Evolutionary conservation across 129 eudicot species (phyloP).

Genomic region (Pulicaria dysenterica): DNA sequence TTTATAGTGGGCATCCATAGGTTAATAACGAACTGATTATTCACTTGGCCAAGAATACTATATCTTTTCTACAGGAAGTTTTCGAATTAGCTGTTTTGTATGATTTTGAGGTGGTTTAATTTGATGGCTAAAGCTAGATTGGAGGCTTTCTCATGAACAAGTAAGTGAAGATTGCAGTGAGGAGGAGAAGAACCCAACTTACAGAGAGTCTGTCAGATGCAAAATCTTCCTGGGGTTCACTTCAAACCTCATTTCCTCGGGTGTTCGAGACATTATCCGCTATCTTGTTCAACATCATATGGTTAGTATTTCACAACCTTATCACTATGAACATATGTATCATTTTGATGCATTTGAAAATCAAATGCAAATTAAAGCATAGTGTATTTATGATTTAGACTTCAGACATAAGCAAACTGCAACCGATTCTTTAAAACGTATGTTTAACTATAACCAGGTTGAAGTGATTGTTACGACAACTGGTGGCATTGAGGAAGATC

Average conservation of each 20-base stretch:
- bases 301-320: conserved; percentile 49
- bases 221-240: conserved; percentile 92
- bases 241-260: conserved; percentile 89
- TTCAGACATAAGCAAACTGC: background rate
- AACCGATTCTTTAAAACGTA: background rate
- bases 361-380: background rate
- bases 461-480: conserved; percentile 94
- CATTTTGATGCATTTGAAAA: background rate
- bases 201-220: conserved; percentile 80
- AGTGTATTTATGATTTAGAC: background rate
- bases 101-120: conserved; percentile 22
- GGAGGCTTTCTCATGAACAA: conserved; percentile 87
- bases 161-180: conserved; percentile 72
- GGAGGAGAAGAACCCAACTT: conserved; percentile 58
- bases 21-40: background rate
- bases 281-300: conserved; percentile 86
- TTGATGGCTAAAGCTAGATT: conserved; percentile 63
- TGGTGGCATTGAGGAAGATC: conserved; percentile 97
- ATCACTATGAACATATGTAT: background rate
- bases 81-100: background rate
- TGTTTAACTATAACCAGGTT: conserved; percentile 48
- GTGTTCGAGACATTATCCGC: conserved; percentile 84
- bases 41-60: background rate
- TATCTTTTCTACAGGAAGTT: background rate
- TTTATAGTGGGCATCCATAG: background rate